Percentiles rank a stretch among this genome's conserved stretches.
These are phyloP conservation scores for Colletotrichum trifolii DNA, from an alignment of 2,329 filamentous ascomycete species.

Conservation along the genomic window DNA sequence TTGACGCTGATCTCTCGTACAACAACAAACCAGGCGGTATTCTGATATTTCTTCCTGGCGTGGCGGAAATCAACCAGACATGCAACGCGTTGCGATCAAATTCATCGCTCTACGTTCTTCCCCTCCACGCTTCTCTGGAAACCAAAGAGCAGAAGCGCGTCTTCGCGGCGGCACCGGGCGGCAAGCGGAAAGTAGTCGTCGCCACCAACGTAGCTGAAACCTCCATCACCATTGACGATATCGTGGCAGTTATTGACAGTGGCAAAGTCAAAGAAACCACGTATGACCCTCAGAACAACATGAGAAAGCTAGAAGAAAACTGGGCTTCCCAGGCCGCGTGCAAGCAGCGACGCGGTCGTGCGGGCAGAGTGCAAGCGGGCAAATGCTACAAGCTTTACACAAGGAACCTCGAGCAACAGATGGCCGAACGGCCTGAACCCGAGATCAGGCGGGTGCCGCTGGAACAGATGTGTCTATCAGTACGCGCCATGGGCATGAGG, in stretches of 20 bases:
- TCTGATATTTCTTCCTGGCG: constrained; percentile 93
- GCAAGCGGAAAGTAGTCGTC: constrained; percentile 91
- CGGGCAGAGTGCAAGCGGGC: constrained; percentile 90
- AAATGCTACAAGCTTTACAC: constrained; percentile 97
- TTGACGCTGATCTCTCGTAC: constrained; percentile 78
- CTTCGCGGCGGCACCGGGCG: constrained; percentile 79
- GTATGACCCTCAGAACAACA: constrained; percentile 91
- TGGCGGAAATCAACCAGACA: constrained; percentile 88
- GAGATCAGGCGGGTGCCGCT: constrained; percentile 93
- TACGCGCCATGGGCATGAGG: constrained; percentile 91
- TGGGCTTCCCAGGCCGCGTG: constrained; percentile 96
- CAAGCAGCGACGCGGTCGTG: constrained; percentile 92
- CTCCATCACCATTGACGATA: constrained; percentile 97
- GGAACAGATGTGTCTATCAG: constrained; percentile 93
- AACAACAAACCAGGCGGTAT: constrained; percentile 83
- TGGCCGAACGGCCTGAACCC: constrained; percentile 89
- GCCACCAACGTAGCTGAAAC: constrained; percentile 98
- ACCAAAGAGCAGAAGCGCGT: constrained; percentile 89
- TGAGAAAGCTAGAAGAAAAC: constrained; percentile 92
- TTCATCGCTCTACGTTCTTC: constrained; percentile 77
- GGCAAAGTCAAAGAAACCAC: constrained; percentile 97
- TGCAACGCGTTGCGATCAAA: constrained; percentile 75
- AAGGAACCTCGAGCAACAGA: constrained; percentile 83
- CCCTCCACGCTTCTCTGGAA: constrained; percentile 91
- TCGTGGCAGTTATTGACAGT: constrained; percentile 94